Percentiles rank a stretch among this genome's conserved stretches.
Evolutionary conservation across 2,329 filamentous ascomycete genomes (phyloP).

Genomic region (Lachnellula hyalina): DNA sequence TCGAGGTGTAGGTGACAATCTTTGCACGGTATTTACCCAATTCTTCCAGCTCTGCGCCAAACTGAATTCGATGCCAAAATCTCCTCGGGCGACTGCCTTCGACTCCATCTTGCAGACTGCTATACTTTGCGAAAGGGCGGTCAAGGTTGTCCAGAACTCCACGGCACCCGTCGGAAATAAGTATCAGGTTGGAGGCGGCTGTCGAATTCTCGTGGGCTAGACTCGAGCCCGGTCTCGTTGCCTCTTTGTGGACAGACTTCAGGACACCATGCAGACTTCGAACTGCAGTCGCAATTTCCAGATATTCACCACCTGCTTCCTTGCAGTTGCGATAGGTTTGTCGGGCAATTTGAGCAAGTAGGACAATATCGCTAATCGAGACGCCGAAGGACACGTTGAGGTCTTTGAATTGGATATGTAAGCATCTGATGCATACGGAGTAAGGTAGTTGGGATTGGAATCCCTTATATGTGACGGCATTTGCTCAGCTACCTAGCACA

Average conservation of each 20-base stretch:
- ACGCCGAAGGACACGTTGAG: slow-evolving; percentile 2
- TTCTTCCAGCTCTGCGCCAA: neutral
- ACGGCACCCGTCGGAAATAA: neutral
- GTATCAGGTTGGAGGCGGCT: neutral
- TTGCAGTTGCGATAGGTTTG: slow-evolving; percentile 2
- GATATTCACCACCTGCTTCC: slow-evolving; percentile 4
- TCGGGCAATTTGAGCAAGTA: neutral
- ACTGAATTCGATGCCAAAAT: neutral
- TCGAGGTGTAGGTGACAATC: slow-evolving; percentile 1
- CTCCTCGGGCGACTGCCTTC: neutral
- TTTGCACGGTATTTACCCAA: neutral
- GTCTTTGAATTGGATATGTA: neutral
- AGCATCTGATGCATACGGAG: no score
- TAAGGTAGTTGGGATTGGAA: neutral
- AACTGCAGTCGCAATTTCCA: slow-evolving; percentile 1
- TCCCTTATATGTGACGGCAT: neutral
- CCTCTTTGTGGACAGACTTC: slow-evolving; percentile 1
- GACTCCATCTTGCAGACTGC: neutral
- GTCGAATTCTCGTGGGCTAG: neutral
- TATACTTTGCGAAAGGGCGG: neutral
- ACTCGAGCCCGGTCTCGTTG: neutral
- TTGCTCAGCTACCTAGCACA: slow-evolving; percentile 12
- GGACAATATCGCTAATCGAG: slow-evolving; percentile 2
- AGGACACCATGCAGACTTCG: slow-evolving; percentile 3
- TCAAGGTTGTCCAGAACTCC: neutral